Conservation (phyloP, 306 rosid genomes). For the Leucaena leucocephala region DNA sequence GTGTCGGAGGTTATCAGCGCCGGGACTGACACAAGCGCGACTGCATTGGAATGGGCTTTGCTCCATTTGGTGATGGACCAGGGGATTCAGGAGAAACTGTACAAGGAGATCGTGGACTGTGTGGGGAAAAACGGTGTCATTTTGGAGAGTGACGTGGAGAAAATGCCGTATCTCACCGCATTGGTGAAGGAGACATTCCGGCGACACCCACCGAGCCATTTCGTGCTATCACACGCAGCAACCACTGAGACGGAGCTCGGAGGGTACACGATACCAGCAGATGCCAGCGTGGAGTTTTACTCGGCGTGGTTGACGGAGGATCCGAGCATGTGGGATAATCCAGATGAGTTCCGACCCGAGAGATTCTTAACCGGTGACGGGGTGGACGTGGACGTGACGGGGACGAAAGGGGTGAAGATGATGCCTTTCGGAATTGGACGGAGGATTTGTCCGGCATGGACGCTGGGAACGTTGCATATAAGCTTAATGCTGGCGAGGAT, state of each 20-base stretch:
- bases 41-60: conserved; percentile 86
- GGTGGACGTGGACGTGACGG: conserved; percentile 79
- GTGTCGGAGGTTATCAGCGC: conserved; percentile 81
- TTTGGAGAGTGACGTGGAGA: conserved; percentile 69
- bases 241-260: conserved; percentile 75
- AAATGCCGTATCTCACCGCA: conserved; percentile 71
- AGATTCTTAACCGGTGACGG: conserved; percentile 91
- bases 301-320: conserved; percentile 89
- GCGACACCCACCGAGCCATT: conserved; percentile 94
- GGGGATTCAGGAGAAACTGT: conserved; percentile 66
- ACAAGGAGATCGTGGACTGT: conserved; percentile 59
- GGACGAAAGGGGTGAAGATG: conserved; percentile 79
- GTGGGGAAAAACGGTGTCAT: conserved; percentile 64
- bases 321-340: conserved; percentile 81
- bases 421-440: conserved; percentile 88
- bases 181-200: conserved; percentile 87
- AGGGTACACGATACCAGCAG: conserved; percentile 78
- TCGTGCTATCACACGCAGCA: conserved; percentile 82
- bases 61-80: conserved; percentile 74
- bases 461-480: conserved; percentile 73
- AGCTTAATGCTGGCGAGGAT: conserved; percentile 74
- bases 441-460: conserved; percentile 96
- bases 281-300: conserved; percentile 93
- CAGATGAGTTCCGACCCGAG: conserved; percentile 82
- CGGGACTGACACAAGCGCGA: conserved; percentile 92